phyloP scores from a whole-genome alignment of 1,139 yeast species.

The Citeromyces siamensis region DNA sequence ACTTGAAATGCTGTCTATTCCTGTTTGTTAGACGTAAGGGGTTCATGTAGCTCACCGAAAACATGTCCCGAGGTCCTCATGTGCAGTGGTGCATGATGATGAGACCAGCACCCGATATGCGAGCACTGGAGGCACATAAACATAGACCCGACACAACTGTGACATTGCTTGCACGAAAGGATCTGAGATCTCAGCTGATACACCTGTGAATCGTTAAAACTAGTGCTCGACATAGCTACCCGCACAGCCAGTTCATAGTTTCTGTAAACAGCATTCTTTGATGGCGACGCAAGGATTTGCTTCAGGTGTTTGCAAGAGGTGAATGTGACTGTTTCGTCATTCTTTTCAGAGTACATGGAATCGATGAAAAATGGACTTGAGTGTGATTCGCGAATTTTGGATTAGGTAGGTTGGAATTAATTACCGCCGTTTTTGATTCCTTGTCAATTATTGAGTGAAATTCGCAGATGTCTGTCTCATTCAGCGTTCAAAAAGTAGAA shows the following conservation, averaged over 20 bases:
- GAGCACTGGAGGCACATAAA: constrained; percentile 79
- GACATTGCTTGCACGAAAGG: constrained; percentile 38
- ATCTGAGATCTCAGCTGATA: constrained; percentile 28
- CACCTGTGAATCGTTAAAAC: constrained; percentile 15
- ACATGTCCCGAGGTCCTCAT: constrained; percentile 51
- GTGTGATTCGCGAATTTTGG: too few relatives aligned
- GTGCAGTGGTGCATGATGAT: constrained; percentile 50
- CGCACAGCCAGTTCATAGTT: constrained; percentile 33
- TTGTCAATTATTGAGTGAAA: too few relatives aligned
- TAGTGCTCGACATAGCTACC: constrained; percentile 20
- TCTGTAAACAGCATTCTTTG: constrained; percentile 39
- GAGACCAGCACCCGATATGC: constrained; percentile 58
- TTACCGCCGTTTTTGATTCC: too few relatives aligned
- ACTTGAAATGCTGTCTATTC: constrained; percentile 44
- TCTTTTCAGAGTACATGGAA: too few relatives aligned
- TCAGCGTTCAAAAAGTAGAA: too few relatives aligned
- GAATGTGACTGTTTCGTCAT: not conserved
- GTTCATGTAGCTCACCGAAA: constrained; percentile 38
- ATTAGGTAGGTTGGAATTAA: too few relatives aligned
- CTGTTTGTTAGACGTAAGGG: constrained; percentile 9
- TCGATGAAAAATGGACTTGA: too few relatives aligned
- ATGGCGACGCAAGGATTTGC: constrained; percentile 40
- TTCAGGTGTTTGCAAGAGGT: constrained; percentile 38
- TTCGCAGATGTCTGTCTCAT: too few relatives aligned
- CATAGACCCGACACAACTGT: constrained; percentile 30